Conservation (phyloP, 2,329 filamentous ascomycete species). For the Dactylonectria estremocensis region DNA sequence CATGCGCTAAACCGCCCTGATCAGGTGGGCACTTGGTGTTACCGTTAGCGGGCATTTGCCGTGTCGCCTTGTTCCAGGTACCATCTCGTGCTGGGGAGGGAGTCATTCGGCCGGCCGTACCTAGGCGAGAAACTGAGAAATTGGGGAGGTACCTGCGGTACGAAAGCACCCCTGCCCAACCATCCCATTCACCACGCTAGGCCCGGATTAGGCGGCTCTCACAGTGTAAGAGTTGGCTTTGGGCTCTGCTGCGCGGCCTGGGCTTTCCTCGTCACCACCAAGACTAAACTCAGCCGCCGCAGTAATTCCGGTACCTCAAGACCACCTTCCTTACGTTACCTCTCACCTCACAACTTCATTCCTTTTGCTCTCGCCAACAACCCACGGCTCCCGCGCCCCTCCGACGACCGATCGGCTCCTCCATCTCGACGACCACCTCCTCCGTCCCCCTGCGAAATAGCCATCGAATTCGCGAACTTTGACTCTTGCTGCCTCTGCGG, state of each 20-base stretch:
- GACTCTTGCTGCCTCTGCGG: neutral
- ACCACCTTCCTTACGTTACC: conserved; percentile 40
- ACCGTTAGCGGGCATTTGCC: neutral
- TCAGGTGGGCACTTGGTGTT: neutral
- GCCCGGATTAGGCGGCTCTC: conserved; percentile 49
- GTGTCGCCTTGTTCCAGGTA: too few relatives aligned
- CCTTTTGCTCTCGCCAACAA: conserved; percentile 32
- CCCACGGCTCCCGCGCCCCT: conserved; percentile 31
- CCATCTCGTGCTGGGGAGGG: conserved; percentile 22
- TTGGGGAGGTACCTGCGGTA: conserved; percentile 34
- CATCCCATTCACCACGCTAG: conserved; percentile 49
- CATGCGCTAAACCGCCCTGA: neutral
- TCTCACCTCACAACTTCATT: conserved; percentile 37
- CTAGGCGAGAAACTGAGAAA: conserved; percentile 34
- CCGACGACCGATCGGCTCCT: conserved; percentile 30
- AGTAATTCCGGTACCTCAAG: conserved; percentile 45
- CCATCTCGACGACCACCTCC: conserved; percentile 14
- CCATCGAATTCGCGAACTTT: conserved; percentile 6
- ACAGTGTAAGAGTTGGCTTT: conserved; percentile 25
- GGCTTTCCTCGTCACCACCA: conserved; percentile 48
- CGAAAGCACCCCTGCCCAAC: conserved; percentile 41
- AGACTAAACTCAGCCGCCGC: conserved; percentile 48
- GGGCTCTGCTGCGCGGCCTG: conserved; percentile 7
- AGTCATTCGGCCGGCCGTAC: conserved; percentile 41
- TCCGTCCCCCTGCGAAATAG: conserved; percentile 9